Conservation (phyloP, 345 rosid species). For the Linum lewisii region DNA sequence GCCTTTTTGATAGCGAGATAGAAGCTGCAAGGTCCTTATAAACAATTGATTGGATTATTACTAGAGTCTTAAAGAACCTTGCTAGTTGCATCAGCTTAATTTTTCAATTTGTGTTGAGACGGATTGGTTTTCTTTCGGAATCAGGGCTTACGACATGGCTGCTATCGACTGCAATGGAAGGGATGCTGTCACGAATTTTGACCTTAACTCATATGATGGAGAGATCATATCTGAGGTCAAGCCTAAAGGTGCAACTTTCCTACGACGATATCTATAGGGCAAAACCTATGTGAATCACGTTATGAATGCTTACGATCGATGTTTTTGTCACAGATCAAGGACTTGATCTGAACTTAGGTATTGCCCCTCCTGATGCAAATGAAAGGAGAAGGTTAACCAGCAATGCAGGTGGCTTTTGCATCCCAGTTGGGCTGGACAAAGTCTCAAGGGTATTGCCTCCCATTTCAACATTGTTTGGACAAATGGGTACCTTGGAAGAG, state of each 20-base stretch:
- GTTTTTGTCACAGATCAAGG: neutral
- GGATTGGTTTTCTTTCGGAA: slow-evolving; percentile 12
- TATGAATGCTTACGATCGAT: neutral
- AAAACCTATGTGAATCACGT: neutral
- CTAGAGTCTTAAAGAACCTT: neutral
- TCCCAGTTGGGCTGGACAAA: no score
- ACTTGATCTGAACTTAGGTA: slow-evolving; percentile 54
- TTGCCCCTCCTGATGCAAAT: slow-evolving; percentile 30
- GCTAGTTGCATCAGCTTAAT: neutral
- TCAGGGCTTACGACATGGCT: slow-evolving; percentile 94
- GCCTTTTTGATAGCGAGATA: slow-evolving; percentile 75
- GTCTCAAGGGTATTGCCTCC: no score
- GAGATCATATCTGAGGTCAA: slow-evolving; percentile 26
- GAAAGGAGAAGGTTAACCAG: no score
- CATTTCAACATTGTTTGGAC: no score
- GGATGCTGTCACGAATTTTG: slow-evolving; percentile 93
- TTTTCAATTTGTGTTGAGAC: slow-evolving; percentile 1
- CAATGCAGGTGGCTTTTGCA: no score
- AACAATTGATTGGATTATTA: slow-evolving; percentile 12
- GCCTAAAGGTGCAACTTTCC: slow-evolving; percentile 20
- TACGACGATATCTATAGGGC: neutral
- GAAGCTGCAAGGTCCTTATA: slow-evolving; percentile 86
- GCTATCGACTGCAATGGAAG: slow-evolving; percentile 76
- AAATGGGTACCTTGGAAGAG: no score
- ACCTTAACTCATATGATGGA: slow-evolving; percentile 48